A percentile compares a stretch with the other conserved stretches of the same genome.
These are phyloP conservation scores for Auricularia cornea DNA, from an alignment of 768 basidiomycete species.

Conservation along the genomic window DNA sequence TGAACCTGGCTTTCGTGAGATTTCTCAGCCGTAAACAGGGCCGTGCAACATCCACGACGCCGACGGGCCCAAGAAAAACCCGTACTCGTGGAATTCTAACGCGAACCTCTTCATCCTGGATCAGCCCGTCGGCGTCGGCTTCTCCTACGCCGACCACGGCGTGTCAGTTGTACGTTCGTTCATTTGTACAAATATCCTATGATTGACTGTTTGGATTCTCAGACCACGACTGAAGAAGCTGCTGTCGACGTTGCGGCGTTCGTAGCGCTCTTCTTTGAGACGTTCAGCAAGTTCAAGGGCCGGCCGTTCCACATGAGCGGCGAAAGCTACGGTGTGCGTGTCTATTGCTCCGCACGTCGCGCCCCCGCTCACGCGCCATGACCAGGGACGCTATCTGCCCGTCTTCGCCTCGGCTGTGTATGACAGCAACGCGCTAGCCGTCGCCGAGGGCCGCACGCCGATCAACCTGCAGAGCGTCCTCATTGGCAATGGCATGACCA, in stretches of 20 bases:
- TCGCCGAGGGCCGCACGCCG: constrained; percentile 28
- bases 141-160: constrained; percentile 16
- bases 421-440: constrained; percentile 26
- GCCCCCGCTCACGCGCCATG: background rate
- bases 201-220: background rate
- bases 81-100: constrained; percentile 34
- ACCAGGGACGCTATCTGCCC: constrained; percentile 5
- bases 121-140: constrained; percentile 18
- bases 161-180: constrained; percentile 17
- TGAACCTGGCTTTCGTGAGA: background rate
- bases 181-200: background rate
- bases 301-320: constrained; percentile 30
- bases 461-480: constrained; percentile 58
- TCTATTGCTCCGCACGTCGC: background rate
- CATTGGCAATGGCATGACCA: constrained; percentile 35
- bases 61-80: constrained; percentile 23
- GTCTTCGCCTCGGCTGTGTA: constrained; percentile 27
- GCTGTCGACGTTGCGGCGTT: constrained; percentile 30
- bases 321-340: constrained; percentile 24
- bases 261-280: constrained; percentile 29
- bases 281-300: constrained; percentile 28
- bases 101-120: constrained; percentile 29
- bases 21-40: background rate
- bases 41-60: constrained; percentile 18
- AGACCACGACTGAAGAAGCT: constrained; percentile 23